Evolutionary conservation across 2,329 filamentous ascomycete species (phyloP), one percentile per base, ranked within the genome.

Genomic region (Ilyonectria destructans): DNA sequence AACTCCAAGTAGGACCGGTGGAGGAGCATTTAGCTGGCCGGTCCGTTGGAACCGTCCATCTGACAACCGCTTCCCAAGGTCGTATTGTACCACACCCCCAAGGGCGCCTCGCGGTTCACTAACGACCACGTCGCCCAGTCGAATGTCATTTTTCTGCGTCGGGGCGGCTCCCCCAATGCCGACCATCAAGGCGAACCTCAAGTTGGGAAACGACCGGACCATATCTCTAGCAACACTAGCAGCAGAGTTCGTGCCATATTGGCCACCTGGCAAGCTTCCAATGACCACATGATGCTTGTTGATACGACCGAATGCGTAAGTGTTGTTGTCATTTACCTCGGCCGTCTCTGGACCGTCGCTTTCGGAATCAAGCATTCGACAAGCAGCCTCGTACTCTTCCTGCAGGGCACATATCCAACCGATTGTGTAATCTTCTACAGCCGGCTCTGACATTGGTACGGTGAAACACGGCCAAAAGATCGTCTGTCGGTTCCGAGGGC

Each of bases 101-200:
- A 31, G 31, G 3, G 15, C 23, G 12, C 48, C 49, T 21, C 15
- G 13, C n/a, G 65, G 65, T 15, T 31, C 4, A 35, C 67, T 65
- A 9, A 71, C 69, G 3, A 71, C 67, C 8, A 71, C 31, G 21
- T 71, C 67, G 5, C 69, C 69, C 7, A 71, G 64, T 6, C 62
- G 55, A 37, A 71, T 67, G 12, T 69, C 68, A 6, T 54, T 56
- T 21, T 60, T 54, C 40, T 43, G 3, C 13, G 51, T 56, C 3
- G 69, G 69, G 8, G 63, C 67, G 4, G 62, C 67, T 13, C 63
- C 67, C 7, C 69, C 69, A n/a, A 69, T 67, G 2, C 69, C 67
- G 13, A 61, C 69, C 69, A 70, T 62, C 3, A 69, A 56, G 3
- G 51, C 58, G 40, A 69, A 57, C 19, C 58, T 45, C 45, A 67